phyloP scores from a whole-genome alignment of 2,329 filamentous ascomycete species.

The Colletotrichum somersetense region DNA sequence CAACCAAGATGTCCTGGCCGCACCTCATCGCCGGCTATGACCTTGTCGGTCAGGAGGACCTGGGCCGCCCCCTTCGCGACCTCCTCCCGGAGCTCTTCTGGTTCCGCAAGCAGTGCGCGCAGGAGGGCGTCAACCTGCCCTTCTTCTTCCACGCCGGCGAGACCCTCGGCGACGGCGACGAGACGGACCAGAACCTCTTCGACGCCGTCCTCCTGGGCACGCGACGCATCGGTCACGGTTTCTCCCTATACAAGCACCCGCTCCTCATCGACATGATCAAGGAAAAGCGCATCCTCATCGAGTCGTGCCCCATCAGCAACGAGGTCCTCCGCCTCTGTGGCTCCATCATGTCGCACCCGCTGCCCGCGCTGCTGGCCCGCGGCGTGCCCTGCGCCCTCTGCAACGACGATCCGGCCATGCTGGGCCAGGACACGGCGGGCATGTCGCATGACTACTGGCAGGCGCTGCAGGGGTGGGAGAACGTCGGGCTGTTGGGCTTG shows the following conservation, averaged over 20 bases:
- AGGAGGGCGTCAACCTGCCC: slow-evolving; percentile 80
- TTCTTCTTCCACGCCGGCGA: slow-evolving; percentile 93
- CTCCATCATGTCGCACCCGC: slow-evolving; percentile 77
- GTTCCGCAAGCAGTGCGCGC: slow-evolving; percentile 83
- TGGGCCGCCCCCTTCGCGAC: slow-evolving; percentile 77
- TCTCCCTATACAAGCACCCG: slow-evolving; percentile 86
- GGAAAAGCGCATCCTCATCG: slow-evolving; percentile 82
- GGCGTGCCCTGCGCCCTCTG: slow-evolving; percentile 82
- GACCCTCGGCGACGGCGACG: slow-evolving; percentile 66
- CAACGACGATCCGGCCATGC: slow-evolving; percentile 85
- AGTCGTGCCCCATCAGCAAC: slow-evolving; percentile 86
- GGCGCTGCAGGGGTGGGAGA: slow-evolving; percentile 85
- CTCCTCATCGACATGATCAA: slow-evolving; percentile 84
- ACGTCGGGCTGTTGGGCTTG: slow-evolving; percentile 82
- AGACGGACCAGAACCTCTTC: slow-evolving; percentile 71
- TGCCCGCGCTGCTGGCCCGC: slow-evolving; percentile 81
- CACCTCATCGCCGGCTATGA: slow-evolving; percentile 84
- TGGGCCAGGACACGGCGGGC: slow-evolving; percentile 81
- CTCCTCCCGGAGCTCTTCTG: slow-evolving; percentile 84
- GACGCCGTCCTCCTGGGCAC: slow-evolving; percentile 85
- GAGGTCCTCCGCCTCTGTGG: slow-evolving; percentile 80
- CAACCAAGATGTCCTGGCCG: slow-evolving; percentile 79
- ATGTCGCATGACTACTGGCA: slow-evolving; percentile 91
- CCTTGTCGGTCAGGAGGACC: slow-evolving; percentile 85
- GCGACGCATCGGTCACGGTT: slow-evolving; percentile 83